Evolutionary conservation across 169 alveolate species (phyloP), one percentile per base, ranked within the genome.

Genomic region (Babesia microti): DNA sequence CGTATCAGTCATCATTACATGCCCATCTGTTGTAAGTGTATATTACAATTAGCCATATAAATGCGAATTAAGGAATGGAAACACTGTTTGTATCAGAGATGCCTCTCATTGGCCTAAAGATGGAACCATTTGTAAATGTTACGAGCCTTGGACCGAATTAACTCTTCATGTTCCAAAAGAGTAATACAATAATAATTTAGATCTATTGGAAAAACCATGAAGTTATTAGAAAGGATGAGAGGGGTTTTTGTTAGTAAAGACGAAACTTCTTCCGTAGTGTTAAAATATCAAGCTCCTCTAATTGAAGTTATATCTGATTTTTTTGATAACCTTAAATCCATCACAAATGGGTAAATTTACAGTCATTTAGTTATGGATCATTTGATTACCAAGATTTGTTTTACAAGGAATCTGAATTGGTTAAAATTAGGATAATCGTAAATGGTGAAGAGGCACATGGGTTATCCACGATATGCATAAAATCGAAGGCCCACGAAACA

Each of bases 221-320:
- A 27, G 15, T 36, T 63, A 33, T 23, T 63, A 32, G 15, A 17
- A 41, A 51, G 27, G 22, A 52, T 63, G 66, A 44, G 86, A 29
- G 81, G 71, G 3, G 72, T 53, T 32, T 76, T 69, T 49, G 48
- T 41, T 22, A 67, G 41, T 28, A 69, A 69, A 41, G 60, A 48
- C 24, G 81, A 66, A 18, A 47, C 66, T 21, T 57, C 63, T 43
- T 59, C 63, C 24, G 59, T 79, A 6, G 80, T 78, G 32, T 35
- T 83, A 23, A 67, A 60, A 44, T 91, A 71, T 68, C 73, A 55
- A 6, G 74, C 89, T 46, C 96, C 97, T 7, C 67, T 91, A 21
- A 48, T 88, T 7, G 98, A 92, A 55, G 76, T 92, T 37, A 75
- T 92, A 12, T 79, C 82, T 29, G 91, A 89, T 55, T 89, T 92